Evolutionary conservation across 1,284 basidiomycete species (phyloP).

Genomic region (Boletus semigastroideus): DNA sequence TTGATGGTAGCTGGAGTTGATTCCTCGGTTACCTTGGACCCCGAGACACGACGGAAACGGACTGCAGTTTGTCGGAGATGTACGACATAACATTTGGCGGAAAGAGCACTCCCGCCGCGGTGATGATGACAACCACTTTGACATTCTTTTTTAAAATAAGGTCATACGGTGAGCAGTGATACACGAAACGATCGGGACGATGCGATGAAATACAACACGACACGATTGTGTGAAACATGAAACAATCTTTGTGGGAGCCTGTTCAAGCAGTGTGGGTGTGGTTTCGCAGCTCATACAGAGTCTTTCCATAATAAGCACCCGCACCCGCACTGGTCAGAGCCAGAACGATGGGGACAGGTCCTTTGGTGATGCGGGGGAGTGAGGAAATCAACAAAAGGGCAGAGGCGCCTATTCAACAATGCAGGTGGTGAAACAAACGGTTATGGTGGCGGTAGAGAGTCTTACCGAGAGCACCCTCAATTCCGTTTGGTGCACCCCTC

Average conservation of each 20-base stretch:
- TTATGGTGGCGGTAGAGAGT: constrained; percentile 1
- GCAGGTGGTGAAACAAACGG: neutral
- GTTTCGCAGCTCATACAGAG: constrained; percentile 48
- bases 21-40: constrained; percentile 4
- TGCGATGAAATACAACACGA: constrained; percentile 14
- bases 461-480: constrained; percentile 76
- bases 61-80: constrained; percentile 8
- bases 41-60: constrained; percentile 2
- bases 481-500: constrained; percentile 67
- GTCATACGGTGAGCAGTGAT: neutral
- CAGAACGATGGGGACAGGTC: constrained; percentile 72
- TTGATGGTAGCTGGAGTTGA: constrained; percentile 2
- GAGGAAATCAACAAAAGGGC: constrained; percentile 78
- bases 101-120: neutral
- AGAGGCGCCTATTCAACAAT: constrained; percentile 59
- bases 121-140: constrained; percentile 2
- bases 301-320: constrained; percentile 73
- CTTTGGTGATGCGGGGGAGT: constrained; percentile 70
- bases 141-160: neutral
- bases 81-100: constrained; percentile 14
- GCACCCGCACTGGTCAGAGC: constrained; percentile 61
- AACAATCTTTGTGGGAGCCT: neutral
- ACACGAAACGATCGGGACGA: neutral
- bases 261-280: constrained; percentile 15
- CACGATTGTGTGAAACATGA: neutral